phyloP scores from a whole-genome alignment of 2,329 filamentous ascomycete species.

The Periconia sp. region DNA sequence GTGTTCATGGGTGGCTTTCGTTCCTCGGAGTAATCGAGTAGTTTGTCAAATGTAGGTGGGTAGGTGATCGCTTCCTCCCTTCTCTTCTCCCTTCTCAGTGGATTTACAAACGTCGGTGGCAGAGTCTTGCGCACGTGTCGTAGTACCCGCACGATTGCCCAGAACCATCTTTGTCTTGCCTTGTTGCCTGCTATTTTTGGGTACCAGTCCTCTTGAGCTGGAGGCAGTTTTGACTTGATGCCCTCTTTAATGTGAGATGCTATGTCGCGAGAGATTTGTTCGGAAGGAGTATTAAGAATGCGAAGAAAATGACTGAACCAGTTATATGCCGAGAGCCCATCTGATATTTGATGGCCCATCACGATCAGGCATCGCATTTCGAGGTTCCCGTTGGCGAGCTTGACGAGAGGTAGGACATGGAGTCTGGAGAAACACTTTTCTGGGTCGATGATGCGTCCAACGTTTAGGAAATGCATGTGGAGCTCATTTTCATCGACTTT shows the following conservation, averaged over 20 bases:
- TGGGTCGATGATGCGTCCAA: constrained; percentile 47
- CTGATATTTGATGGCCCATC: constrained; percentile 54
- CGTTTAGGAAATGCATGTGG: constrained; percentile 51
- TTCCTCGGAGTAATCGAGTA: constrained; percentile 47
- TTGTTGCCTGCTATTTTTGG: constrained; percentile 44
- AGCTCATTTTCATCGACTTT: constrained; percentile 44
- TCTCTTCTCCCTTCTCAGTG: constrained; percentile 38
- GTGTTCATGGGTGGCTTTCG: constrained; percentile 46
- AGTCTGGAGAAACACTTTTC: constrained; percentile 44
- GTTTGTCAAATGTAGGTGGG: constrained; percentile 36
- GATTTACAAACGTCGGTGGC: constrained; percentile 51
- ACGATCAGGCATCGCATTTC: constrained; percentile 46
- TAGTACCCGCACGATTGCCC: constrained; percentile 53
- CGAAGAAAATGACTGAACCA: constrained; percentile 51
- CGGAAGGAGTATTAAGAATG: constrained; percentile 25
- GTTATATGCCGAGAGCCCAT: constrained; percentile 50
- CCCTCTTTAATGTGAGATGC: neutral
- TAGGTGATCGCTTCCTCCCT: constrained; percentile 24
- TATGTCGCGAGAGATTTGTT: constrained; percentile 16
- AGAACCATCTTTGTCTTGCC: constrained; percentile 55
- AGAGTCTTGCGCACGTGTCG: constrained; percentile 49
- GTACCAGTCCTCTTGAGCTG: constrained; percentile 56
- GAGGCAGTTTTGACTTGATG: constrained; percentile 43
- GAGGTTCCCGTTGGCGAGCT: constrained; percentile 27
- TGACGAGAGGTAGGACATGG: constrained; percentile 45